phyloP scores from a whole-genome alignment of 2,329 filamentous ascomycete species.

The Penicillium sp. region DNA sequence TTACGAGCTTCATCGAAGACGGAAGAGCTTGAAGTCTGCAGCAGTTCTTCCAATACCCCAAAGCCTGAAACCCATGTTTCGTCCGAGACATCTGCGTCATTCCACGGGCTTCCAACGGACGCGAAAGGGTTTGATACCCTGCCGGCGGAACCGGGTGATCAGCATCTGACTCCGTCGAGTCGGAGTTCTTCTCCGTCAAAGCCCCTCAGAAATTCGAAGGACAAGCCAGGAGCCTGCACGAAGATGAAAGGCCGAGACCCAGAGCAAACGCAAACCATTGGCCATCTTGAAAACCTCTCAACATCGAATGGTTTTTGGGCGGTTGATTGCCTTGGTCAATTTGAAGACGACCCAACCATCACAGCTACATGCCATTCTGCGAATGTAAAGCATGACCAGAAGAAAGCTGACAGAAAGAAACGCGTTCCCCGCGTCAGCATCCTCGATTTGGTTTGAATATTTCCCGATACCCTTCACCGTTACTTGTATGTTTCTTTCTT shows the following conservation, averaged over 20 bases:
- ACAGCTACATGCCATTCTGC: constrained; percentile 5
- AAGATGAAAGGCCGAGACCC: not conserved
- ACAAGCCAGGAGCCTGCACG: not conserved
- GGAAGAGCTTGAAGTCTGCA: not conserved
- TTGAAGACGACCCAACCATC: constrained; percentile 7
- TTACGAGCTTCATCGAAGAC: not conserved
- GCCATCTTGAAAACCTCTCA: constrained; percentile 20
- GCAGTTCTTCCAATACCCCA: not conserved
- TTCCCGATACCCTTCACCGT: constrained; percentile 4
- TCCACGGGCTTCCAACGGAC: not conserved
- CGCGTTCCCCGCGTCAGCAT: constrained; percentile 33
- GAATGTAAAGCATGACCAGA: not conserved
- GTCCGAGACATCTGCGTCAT: not conserved
- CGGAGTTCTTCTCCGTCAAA: not conserved
- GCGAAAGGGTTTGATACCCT: not conserved
- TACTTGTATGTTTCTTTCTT: not conserved
- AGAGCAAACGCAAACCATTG: constrained; percentile 1
- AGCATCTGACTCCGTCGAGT: not conserved
- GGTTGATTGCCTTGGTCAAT: constrained; percentile 12
- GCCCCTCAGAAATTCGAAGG: not conserved
- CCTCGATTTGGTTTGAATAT: constrained; percentile 27
- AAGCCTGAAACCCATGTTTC: not conserved
- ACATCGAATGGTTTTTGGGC: constrained; percentile 25
- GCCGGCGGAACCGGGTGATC: not conserved
- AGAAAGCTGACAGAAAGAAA: constrained; percentile 25